Conservation (phyloP, 139 green algal genomes). For the Volvox africanus region DNA sequence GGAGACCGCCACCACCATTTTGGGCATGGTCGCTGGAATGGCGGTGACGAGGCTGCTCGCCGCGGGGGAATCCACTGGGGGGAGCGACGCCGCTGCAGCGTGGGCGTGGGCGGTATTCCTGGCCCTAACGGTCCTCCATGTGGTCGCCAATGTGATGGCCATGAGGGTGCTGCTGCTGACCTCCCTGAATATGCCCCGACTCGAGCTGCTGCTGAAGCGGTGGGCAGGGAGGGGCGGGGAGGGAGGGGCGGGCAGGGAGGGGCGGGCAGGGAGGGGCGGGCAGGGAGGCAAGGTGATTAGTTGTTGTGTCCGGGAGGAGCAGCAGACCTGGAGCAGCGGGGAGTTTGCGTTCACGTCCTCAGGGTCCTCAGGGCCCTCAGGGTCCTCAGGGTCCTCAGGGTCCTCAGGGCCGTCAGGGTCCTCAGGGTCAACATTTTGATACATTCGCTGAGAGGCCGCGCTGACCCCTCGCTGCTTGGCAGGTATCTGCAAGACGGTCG, state of each 20-base stretch:
- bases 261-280: too few species aligned
- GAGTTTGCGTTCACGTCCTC: too few species aligned
- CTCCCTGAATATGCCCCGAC: conserved; percentile 78
- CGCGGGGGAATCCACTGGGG: background rate
- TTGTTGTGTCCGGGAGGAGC: too few species aligned
- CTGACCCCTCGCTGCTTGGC: background rate
- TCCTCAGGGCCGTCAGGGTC: too few species aligned
- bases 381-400: too few species aligned
- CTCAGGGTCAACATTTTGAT: too few species aligned
- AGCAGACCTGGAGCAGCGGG: too few species aligned
- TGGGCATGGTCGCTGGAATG: conserved; percentile 89
- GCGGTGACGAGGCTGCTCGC: conserved; percentile 56
- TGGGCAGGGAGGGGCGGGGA: conserved; percentile 21
- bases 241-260: background rate
- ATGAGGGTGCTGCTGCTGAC: conserved; percentile 82
- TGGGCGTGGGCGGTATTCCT: conserved; percentile 63
- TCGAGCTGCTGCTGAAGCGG: conserved; percentile 67
- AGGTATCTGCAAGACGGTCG: background rate
- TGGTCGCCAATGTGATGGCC: conserved; percentile 86
- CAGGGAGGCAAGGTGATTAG: too few species aligned
- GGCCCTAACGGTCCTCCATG: conserved; percentile 74
- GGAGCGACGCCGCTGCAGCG: background rate
- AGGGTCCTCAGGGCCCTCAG: too few species aligned
- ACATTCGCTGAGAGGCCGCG: too few species aligned
- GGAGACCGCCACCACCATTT: conserved; percentile 82